Evolutionary conservation across 495 filamentous ascomycete genomes (phyloP).

Genomic region (Podospora didyma): DNA sequence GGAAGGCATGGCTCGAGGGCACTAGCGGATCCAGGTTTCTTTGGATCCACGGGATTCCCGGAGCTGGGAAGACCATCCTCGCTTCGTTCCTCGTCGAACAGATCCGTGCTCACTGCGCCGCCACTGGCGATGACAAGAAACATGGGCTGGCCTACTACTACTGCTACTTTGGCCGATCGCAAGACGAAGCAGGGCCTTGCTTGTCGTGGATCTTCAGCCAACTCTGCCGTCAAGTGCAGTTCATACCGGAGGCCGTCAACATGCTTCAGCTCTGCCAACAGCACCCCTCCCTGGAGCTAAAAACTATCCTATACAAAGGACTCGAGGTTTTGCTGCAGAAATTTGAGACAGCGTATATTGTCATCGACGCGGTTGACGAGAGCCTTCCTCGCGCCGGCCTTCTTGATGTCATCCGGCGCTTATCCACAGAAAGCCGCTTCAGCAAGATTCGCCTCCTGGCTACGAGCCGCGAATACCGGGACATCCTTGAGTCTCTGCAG

Average conservation of each 20-base stretch:
- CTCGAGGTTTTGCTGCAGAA: conserved; percentile 5
- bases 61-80: conserved; percentile 38
- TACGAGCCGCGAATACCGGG: conserved; percentile 39
- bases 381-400: conserved; percentile 17
- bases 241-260: conserved; percentile 10
- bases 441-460: conserved; percentile 33
- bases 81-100: conserved; percentile 29
- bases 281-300: not conserved
- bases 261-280: conserved; percentile 5
- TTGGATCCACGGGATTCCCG: conserved; percentile 38
- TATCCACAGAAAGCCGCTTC: conserved; percentile 23
- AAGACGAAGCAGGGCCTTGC: conserved; percentile 27
- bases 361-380: conserved; percentile 35
- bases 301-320: conserved; percentile 10
- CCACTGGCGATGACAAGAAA: not conserved
- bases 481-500: conserved; percentile 23
- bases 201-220: conserved; percentile 26
- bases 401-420: conserved; percentile 13
- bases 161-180: conserved; percentile 30
- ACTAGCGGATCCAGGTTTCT: conserved; percentile 15
- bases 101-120: not conserved
- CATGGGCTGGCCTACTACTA: conserved; percentile 31
- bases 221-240: conserved; percentile 26
- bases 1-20: conserved; percentile 17
- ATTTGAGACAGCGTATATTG: conserved; percentile 18